Evolutionary conservation across 768 basidiomycete species (phyloP).

Genomic region (Tulasnella sp.): DNA sequence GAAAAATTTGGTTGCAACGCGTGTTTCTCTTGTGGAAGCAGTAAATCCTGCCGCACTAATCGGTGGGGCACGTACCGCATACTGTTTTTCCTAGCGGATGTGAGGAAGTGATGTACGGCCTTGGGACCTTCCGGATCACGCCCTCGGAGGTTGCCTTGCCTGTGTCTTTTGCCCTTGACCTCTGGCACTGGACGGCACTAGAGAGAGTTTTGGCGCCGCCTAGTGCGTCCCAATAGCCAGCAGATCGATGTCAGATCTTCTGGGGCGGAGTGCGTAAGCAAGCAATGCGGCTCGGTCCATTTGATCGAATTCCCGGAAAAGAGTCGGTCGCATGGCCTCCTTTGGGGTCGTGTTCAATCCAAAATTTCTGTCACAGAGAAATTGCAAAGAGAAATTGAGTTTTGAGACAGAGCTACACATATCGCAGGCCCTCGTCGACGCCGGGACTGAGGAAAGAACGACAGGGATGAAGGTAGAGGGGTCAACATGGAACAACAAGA

Average conservation of each 20-base stretch:
- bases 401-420: not conserved
- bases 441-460: not conserved
- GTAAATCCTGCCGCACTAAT: not conserved
- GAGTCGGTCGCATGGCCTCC: not conserved
- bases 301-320: not conserved
- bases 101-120: not conserved
- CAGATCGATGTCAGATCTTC: not conserved
- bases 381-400: not conserved
- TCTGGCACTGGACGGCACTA: not conserved
- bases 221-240: not conserved
- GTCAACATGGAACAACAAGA: not conserved
- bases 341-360: not conserved
- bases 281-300: not conserved
- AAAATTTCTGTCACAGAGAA: not conserved
- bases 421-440: not conserved
- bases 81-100: not conserved
- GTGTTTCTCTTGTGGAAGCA: conserved; percentile 8
- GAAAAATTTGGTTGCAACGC: conserved; percentile 6
- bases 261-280: not conserved
- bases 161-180: not conserved
- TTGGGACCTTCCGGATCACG: conserved; percentile 1
- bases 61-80: conserved; percentile 2
- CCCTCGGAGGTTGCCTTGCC: not conserved
- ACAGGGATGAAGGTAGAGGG: not conserved
- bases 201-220: not conserved